A percentile compares a stretch with the other conserved stretches of the same genome.
phyloP scores from a whole-genome alignment of 2,329 filamentous ascomycete genomes.

The Chrysoporthe puriensis region DNA sequence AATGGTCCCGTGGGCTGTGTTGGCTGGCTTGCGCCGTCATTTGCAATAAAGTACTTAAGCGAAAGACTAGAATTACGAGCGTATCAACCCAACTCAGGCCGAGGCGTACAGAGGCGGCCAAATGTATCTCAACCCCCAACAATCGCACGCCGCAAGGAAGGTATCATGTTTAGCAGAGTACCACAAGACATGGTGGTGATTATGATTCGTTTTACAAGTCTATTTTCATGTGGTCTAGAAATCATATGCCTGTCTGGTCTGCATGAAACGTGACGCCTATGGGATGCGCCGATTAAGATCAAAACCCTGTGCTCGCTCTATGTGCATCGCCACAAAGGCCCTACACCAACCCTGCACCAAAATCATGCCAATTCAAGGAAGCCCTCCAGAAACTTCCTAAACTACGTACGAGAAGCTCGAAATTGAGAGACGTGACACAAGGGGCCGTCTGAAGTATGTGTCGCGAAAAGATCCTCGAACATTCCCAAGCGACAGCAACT shows the following conservation, averaged over 20 bases:
- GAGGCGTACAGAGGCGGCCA: background rate
- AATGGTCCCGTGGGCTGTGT: too few species aligned
- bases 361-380: constrained; percentile 3
- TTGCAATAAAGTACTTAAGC: too few species aligned
- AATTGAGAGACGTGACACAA: background rate
- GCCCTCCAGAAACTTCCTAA: constrained; percentile 8
- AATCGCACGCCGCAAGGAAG: background rate
- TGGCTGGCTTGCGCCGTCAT: too few species aligned
- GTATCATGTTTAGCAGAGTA: background rate
- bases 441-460: constrained; percentile 3
- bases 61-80: too few species aligned
- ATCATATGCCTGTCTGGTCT: constrained; percentile 16
- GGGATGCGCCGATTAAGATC: constrained; percentile 6
- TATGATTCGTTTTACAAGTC: constrained; percentile 3
- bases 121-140: background rate
- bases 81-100: background rate
- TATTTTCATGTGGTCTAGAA: constrained; percentile 17
- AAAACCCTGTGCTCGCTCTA: constrained; percentile 9
- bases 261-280: constrained; percentile 16
- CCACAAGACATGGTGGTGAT: background rate
- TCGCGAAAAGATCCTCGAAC: background rate
- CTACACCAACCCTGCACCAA: constrained; percentile 1
- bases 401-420: constrained; percentile 14
- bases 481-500: background rate
- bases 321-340: constrained; percentile 7